phyloP scores from a whole-genome alignment of 2,329 filamentous ascomycete genomes.

The Pseudogymnoascus sp. region DNA sequence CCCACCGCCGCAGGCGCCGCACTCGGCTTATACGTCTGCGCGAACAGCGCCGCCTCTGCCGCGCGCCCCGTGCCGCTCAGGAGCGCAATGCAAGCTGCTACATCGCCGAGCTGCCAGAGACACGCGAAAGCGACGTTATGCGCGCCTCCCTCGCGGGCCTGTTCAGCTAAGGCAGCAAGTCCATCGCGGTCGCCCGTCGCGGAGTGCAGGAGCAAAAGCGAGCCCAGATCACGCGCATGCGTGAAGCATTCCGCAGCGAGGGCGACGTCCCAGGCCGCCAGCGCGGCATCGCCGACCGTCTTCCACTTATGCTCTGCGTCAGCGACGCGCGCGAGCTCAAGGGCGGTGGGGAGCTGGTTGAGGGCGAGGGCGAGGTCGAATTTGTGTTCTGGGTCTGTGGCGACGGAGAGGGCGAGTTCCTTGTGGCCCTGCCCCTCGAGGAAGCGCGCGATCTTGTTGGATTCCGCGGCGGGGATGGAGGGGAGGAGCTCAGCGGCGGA shows the following conservation, averaged over 20 bases:
- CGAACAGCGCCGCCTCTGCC: constrained; percentile 83
- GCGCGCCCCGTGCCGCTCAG: constrained; percentile 69
- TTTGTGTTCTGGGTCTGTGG: constrained; percentile 90
- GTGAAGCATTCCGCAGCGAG: constrained; percentile 91
- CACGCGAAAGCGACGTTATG: constrained; percentile 93
- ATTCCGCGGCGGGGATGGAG: constrained; percentile 81
- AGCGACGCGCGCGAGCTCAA: constrained; percentile 73
- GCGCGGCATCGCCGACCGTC: constrained; percentile 84
- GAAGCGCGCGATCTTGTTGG: constrained; percentile 97
- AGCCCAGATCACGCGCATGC: constrained; percentile 83
- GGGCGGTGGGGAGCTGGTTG: constrained; percentile 74
- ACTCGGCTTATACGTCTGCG: constrained; percentile 92
- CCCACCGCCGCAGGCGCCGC: constrained; percentile 57
- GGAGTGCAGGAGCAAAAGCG: constrained; percentile 78
- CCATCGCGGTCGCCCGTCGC: constrained; percentile 74
- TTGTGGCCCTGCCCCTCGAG: constrained; percentile 96
- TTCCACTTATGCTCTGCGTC: constrained; percentile 98
- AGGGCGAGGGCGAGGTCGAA: constrained; percentile 85
- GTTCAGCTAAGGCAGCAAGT: constrained; percentile 59
- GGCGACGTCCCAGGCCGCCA: constrained; percentile 75
- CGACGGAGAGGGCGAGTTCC: constrained; percentile 87
- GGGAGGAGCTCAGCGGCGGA: constrained; percentile 76
- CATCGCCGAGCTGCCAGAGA: constrained; percentile 77
- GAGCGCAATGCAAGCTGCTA: constrained; percentile 72
- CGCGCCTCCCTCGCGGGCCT: constrained; percentile 67